These are phyloP conservation scores for Sanghuangporus sanghuang DNA, from an alignment of 1,284 basidiomycete genomes.

Conservation along the genomic window DNA sequence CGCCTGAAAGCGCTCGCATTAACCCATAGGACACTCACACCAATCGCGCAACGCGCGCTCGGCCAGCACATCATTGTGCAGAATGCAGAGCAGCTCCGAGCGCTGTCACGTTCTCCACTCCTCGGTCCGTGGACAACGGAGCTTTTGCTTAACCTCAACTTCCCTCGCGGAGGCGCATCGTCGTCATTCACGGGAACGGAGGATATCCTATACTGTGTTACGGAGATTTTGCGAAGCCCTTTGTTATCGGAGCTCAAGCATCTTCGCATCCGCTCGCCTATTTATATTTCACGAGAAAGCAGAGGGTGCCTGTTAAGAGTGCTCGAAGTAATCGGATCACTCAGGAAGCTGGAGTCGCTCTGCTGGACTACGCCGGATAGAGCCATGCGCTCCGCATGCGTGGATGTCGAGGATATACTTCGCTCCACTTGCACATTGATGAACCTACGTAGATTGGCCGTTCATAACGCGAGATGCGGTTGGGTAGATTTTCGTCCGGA, in stretches of 20 bases:
- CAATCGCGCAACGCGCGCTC: conserved; percentile 4
- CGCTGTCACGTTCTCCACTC: not conserved
- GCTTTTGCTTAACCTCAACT: not conserved
- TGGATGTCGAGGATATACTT: not conserved
- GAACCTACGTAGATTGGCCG: not conserved
- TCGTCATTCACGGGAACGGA: not conserved
- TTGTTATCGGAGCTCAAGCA: not conserved
- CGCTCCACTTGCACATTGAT: not conserved
- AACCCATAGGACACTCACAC: not conserved
- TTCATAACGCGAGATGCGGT: not conserved
- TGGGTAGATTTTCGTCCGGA: not conserved
- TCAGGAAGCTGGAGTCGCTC: not conserved
- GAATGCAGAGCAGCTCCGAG: not conserved
- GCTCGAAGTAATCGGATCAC: not conserved
- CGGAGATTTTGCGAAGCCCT: not conserved
- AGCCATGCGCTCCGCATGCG: not conserved
- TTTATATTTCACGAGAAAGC: not conserved
- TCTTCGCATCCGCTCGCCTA: not conserved
- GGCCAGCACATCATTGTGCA: conserved; percentile 4
- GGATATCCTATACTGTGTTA: not conserved
- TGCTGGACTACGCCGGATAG: not conserved
- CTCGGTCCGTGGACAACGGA: conserved; percentile 8
- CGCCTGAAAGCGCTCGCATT: conserved; percentile 3
- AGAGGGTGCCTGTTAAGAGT: not conserved
- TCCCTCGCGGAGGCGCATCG: not conserved